Base-by-base conservation (phyloP, 768 basidiomycete genomes). In the Trametes maxima region DNA sequence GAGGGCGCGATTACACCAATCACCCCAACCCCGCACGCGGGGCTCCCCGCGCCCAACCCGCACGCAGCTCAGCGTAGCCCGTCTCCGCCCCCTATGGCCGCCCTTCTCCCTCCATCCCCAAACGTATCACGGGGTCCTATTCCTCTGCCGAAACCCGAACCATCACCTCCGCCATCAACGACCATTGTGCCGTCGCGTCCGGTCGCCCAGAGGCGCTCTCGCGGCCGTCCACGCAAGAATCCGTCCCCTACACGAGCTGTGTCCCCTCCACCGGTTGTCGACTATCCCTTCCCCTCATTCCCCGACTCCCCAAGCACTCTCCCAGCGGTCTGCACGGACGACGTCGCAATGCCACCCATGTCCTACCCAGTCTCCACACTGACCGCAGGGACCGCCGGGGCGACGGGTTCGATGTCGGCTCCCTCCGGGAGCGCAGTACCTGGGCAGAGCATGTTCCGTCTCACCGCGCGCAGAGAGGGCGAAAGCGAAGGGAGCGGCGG, bases 401-500 rank as follows among this genome's bases (percentile, higher is more conserved):
- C 47, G 37, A 42, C 40, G 28, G 58, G 46, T 12, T 37, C 56
- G 17, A 16, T 56, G 36, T 33, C 25, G 19, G 25, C 24, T 5
- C 37, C 55, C n/a, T 16, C 14, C 11, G 44, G 21, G 17, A 36
- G 35, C 16, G 28, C 35, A 13, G 45, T 24, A 1, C 28, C 63
- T n/a, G 68, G 68, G 4, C 68, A 70, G 51, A 55, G 58, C 19
- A 62, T 67, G 40, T 68, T 70, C 64, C 66, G 63, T 56, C 65
- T 70, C n/a, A 54, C 59, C 54, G 40, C 57, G 47, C 42, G 44
- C 11, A 24, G 21, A 2, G 51, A 37, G 14, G 51, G 17, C 42
- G 50, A 36, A 22, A n/a, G 19, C 24, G 44, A 24, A 6, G 43
- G 19, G 13, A 51, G 33, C 48, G 24, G 16, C 28, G 17, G 43